A percentile compares a stretch with the other conserved stretches of the same genome.
phyloP scores from a whole-genome alignment of 2,329 filamentous ascomycete species.

The Emmonsia crescens region DNA sequence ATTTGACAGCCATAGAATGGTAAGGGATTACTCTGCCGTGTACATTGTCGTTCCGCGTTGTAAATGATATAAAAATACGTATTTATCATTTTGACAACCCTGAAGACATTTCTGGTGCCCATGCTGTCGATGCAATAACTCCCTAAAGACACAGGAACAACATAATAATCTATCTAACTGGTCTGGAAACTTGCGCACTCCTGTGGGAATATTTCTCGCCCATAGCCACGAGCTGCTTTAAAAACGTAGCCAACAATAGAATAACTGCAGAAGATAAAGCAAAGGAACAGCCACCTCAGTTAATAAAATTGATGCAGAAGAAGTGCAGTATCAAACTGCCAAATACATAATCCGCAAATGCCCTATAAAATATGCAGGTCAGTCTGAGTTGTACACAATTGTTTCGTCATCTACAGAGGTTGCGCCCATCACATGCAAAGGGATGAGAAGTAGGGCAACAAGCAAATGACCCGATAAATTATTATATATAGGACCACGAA shows the following conservation, averaged over 20 bases:
- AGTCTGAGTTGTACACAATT: neutral
- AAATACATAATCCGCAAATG: slow-evolving; percentile 92
- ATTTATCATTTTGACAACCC: neutral
- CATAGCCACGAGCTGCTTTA: neutral
- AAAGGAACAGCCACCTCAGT: slow-evolving; percentile 44
- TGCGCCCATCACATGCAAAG: neutral
- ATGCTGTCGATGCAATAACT: neutral
- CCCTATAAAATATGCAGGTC: slow-evolving; percentile 41
- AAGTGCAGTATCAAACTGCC: slow-evolving; percentile 94
- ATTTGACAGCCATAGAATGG: neutral
- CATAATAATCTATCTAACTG: neutral
- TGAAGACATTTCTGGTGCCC: neutral
- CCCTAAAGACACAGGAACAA: neutral
- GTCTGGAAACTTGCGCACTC: neutral
- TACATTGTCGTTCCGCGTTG: too few relatives aligned
- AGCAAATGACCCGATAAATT: neutral
- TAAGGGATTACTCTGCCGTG: neutral
- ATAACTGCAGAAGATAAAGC: neutral
- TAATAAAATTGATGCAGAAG: slow-evolving; percentile 99
- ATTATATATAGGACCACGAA: slow-evolving; percentile 12
- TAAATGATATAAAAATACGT: neutral
- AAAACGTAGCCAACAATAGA: neutral
- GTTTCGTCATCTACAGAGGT: neutral
- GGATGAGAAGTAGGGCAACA: neutral
- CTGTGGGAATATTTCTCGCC: neutral